phyloP scores from a whole-genome alignment of 441 rosid genomes.

The Flueggea neowawraea region DNA sequence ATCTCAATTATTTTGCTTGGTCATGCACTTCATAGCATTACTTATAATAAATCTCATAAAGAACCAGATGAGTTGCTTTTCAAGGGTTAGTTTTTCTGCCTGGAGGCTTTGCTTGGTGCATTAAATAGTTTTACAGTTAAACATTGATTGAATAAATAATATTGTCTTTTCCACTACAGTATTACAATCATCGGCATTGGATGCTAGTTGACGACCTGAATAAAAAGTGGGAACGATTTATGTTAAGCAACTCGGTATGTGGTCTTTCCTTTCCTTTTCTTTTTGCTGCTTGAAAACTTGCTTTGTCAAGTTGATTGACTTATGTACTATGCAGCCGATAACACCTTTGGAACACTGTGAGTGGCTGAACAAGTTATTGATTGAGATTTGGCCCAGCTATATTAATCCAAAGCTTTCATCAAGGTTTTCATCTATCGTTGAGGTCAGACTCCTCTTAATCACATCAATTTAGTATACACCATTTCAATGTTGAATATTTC shows the following conservation, averaged over 20 bases:
- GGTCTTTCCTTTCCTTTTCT: slow-evolving; percentile 7
- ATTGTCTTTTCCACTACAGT: slow-evolving; percentile 35
- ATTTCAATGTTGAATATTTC: background rate
- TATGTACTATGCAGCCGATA: slow-evolving; percentile 43
- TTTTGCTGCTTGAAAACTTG: slow-evolving; percentile 2
- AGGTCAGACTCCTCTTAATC: slow-evolving; percentile 45
- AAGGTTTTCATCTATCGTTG: slow-evolving; percentile 75
- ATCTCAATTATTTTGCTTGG: too few relatives aligned
- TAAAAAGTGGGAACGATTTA: slow-evolving; percentile 69
- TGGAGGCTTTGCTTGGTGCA: background rate
- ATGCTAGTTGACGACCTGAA: slow-evolving; percentile 79
- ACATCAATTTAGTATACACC: background rate
- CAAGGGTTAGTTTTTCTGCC: background rate
- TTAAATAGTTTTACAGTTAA: background rate
- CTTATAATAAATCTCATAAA: background rate
- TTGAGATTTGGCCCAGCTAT: slow-evolving; percentile 79
- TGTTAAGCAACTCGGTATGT: slow-evolving; percentile 56
- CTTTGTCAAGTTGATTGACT: slow-evolving; percentile 1
- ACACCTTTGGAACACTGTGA: slow-evolving; percentile 96
- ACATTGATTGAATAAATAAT: background rate
- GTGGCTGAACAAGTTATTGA: slow-evolving; percentile 86
- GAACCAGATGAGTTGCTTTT: background rate
- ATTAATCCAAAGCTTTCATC: slow-evolving; percentile 66
- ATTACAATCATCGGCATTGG: slow-evolving; percentile 63
- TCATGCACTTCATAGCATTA: too few relatives aligned